Conservation (phyloP, 2,329 filamentous ascomycete species). For the Fusarium albosuccineum region DNA sequence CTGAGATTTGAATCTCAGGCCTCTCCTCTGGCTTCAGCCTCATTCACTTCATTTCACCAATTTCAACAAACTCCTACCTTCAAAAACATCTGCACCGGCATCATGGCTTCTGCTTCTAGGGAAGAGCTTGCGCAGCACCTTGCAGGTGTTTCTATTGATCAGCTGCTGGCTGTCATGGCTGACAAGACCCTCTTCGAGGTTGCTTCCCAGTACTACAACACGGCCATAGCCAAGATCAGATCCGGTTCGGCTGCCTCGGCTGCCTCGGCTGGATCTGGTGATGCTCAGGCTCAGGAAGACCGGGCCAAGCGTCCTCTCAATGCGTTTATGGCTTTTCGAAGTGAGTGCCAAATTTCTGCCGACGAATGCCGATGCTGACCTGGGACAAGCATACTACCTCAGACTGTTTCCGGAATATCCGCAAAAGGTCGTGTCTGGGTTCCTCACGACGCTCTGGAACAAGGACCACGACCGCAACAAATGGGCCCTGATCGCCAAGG, state of each 20-base stretch:
- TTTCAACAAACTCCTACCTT: background rate
- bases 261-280: background rate
- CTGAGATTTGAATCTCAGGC: no score
- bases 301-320: slow-evolving; percentile 48
- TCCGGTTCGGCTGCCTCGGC: no score
- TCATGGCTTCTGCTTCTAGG: slow-evolving; percentile 26
- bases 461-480: slow-evolving; percentile 63
- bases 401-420: slow-evolving; percentile 58
- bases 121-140: slow-evolving; percentile 34
- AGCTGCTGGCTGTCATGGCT: slow-evolving; percentile 35
- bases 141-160: slow-evolving; percentile 22
- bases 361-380: slow-evolving; percentile 8
- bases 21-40: background rate
- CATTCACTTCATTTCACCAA: background rate
- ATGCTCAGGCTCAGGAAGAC: background rate
- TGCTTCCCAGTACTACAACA: slow-evolving; percentile 25
- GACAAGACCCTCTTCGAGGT: slow-evolving; percentile 41
- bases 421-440: slow-evolving; percentile 66
- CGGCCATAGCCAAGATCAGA: background rate
- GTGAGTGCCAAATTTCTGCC: slow-evolving; percentile 31
- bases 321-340: slow-evolving; percentile 52
- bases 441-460: slow-evolving; percentile 63
- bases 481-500: slow-evolving; percentile 66
- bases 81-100: background rate
- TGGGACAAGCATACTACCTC: slow-evolving; percentile 60